phyloP scores from a whole-genome alignment of 371 early-diverging fungal genomes.

The Saksenaea vasiformis region DNA sequence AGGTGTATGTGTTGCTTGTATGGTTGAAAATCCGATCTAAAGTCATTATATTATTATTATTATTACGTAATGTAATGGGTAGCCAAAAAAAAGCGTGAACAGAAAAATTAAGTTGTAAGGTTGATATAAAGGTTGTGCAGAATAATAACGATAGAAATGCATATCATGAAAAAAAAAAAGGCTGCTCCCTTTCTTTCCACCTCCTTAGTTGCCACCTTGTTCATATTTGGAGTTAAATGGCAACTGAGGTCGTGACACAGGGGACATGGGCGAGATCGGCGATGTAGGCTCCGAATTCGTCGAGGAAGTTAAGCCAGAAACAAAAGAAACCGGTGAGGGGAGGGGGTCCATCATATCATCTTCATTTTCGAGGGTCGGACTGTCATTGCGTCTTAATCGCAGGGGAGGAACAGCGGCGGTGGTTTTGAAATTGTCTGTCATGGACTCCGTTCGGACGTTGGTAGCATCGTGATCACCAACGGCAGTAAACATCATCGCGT shows the following conservation, averaged over 20 bases:
- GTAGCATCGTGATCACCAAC: not conserved
- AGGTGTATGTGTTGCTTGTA: not conserved
- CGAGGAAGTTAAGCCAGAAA: not conserved
- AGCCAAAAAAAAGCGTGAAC: not conserved
- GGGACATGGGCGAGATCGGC: not conserved
- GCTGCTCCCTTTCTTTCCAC: not conserved
- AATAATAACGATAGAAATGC: not conserved
- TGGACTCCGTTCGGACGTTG: not conserved
- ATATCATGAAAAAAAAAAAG: not conserved
- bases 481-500: not conserved
- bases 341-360: not conserved
- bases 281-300: not conserved
- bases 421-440: not conserved
- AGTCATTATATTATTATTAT: not conserved
- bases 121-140: not conserved
- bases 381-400: not conserved
- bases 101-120: not conserved
- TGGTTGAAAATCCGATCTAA: not conserved
- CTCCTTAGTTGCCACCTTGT: not conserved
- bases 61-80: not conserved
- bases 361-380: not conserved
- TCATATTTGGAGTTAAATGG: not conserved
- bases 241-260: not conserved
- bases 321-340: not conserved
- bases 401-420: not conserved